Evolutionary conservation across 805 yeast genomes (phyloP), one percentile per base, ranked within the genome.

Genomic region (Kodamaea kaohsiungensis): DNA sequence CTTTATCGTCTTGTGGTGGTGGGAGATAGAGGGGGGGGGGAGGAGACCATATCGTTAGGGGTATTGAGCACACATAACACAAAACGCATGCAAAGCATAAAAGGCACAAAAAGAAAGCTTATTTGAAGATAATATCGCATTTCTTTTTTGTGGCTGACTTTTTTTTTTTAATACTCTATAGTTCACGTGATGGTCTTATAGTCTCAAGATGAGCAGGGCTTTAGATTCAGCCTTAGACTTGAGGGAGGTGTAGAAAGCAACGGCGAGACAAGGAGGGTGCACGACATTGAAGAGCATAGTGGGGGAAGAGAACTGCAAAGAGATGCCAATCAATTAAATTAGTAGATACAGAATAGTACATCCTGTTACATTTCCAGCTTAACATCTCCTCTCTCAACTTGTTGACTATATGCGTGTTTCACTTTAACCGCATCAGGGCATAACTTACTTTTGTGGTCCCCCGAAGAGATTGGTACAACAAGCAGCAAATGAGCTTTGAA

Each of bases 361-460:
- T 22, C 25, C 25, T 22, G 25, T 4, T 22, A 22, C 25, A 22
- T 22, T 22, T 22, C 25, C 25, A 22, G 25, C 25, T 12, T 30
- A 12, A 30, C 35, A 30, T 30, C 35, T 30, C 35, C 35, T 30
- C 35, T 30, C 35, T 22, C 25, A 22, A 22, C 25, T 22, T 22
- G 25, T 22, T 22, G 25, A 22, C 43, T 15, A 18, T 16, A 13
- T 15, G 43, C 43, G 45, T 40, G 45, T 40, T 40, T 40, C 45
- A 40, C 45, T 40, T 40, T 40, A 40, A 16, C 45, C 45, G 45
- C 45, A 40, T 40, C 45, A 40, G 45, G 45, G 19, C 45, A 40
- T 17, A 15, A 12, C 45, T n/a, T 16, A 19, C 25, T 17, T 40
- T 40, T 40, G 45, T 40, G 45, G 17, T 13, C 17, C 8, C 8